A percentile compares a stretch with the other conserved stretches of the same genome.
These are phyloP conservation scores for Colletotrichum cereale DNA, from an alignment of 2,329 filamentous ascomycete species.

Conservation along the genomic window DNA sequence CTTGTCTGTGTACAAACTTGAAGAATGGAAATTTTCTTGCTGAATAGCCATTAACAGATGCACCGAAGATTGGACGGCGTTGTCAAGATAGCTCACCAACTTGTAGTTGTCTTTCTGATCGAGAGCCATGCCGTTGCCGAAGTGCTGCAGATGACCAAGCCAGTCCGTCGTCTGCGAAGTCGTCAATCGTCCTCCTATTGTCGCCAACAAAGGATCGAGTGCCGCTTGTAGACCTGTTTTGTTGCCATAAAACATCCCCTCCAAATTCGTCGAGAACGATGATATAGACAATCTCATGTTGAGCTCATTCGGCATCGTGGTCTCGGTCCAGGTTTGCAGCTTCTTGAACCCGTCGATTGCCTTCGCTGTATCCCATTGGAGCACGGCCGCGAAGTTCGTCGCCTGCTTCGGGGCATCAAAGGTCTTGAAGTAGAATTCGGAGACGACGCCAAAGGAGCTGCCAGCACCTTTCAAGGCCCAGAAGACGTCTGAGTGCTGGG, in stretches of 20 bases:
- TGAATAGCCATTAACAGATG: constrained; percentile 10
- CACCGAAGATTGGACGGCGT: neutral
- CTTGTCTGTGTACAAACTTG: constrained; percentile 46
- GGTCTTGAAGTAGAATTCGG: constrained; percentile 54
- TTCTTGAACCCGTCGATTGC: constrained; percentile 22
- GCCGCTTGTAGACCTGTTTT: constrained; percentile 34
- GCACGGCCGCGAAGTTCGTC: constrained; percentile 46
- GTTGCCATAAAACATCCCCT: constrained; percentile 48
- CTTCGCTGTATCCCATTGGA: constrained; percentile 28
- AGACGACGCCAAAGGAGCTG: constrained; percentile 55
- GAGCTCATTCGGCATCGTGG: constrained; percentile 42
- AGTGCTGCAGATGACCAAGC: constrained; percentile 50
- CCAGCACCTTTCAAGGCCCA: constrained; percentile 58
- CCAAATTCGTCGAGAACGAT: constrained; percentile 42
- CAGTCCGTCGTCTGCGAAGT: constrained; percentile 47
- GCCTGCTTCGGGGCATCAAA: constrained; percentile 50
- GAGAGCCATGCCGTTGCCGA: constrained; percentile 48
- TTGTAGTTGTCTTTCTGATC: constrained; percentile 48
- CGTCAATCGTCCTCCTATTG: constrained; percentile 47
- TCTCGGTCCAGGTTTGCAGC: constrained; percentile 44
- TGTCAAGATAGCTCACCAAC: neutral
- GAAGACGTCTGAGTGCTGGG: constrained; percentile 54
- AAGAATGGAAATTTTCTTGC: constrained; percentile 48
- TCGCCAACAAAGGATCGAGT: constrained; percentile 43
- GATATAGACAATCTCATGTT: constrained; percentile 47